Base-by-base conservation (phyloP, 495 filamentous ascomycete genomes). In the Trichoderma reesei region DNA sequence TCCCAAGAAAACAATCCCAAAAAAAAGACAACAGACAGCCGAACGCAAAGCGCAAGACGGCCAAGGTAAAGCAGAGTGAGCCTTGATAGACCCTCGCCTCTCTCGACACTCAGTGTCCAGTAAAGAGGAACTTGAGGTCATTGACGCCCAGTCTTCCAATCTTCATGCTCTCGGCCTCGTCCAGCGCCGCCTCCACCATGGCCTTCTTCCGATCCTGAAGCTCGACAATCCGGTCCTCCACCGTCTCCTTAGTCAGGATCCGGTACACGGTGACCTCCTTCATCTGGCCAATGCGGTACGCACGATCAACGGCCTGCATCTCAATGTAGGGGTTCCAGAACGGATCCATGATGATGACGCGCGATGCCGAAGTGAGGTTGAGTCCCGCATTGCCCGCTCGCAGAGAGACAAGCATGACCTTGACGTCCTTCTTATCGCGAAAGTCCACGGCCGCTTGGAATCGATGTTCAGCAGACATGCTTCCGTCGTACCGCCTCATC, bases 261-360 rank as follows among this genome's bases (percentile, higher is more conserved):
- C 90, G 88, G 72, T 97, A 90, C 8, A 97, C 86, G 63, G 84
- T 80, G 5, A 98, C 93, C 14, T 83, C 75, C 0, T 81, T 80
- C 66, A 78, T 78, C 78, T 98, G 93, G 14, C 92, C 92, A 64
- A 98, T 90, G 4, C 93, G 88, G 72, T 98, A 89, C 3, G 93
- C 90, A 42, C 93, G 90, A 73, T 96, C 94, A 63, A 98, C 87
- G 1, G 93, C 93, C 73, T 98, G 93, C 68, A 92, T 90, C 75
- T 98, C 93, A 34, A 96, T 88, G 71, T 88, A 96, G 0, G 93
- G 92, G 66, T 98, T 98, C 90, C 94, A 98, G 78, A 96, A 96
- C 0, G 93, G 93, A 68, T 98, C 93, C 64, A 95, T 84, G 62
- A 97, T 88, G 71, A 98, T 90, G 66, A 98, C 89, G 67, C 91